Evolutionary conservation across 2,329 filamentous ascomycete species (phyloP), one percentile per base, ranked within the genome.

Genomic region (Colletotrichum lentis): DNA sequence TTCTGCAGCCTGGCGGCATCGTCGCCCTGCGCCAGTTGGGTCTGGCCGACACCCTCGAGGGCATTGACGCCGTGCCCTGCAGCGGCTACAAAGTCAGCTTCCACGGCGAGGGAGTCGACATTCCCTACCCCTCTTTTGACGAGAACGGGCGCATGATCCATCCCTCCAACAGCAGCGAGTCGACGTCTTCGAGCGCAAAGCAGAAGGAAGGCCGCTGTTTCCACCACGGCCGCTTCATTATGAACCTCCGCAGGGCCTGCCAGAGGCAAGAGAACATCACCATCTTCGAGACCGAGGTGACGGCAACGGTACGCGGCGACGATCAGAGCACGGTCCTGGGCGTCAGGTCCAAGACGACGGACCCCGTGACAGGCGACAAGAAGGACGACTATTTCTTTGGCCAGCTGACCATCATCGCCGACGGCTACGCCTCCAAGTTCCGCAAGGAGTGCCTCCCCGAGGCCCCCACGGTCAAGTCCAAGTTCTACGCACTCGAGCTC

Each of bases 161-260:
- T 39, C 7, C 49, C 49, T 44, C 60, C 31, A 46, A 49, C 35
- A 53, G 61, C 55, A 56, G 55, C 54, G 56, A 39, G 12, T 62
- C 65, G 55, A 58, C 70, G 43, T 71, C 73, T 31, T 70, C 71
- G 24, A 57, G 57, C 49, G 73, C 69, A 46, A 71, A 72, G 52
- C 64, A 71, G 62, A 73, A 91, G 2, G 86, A 93, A 75, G 96
- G 96, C 46, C 84, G 91, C 70, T 87, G 87, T 54, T 99, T 99
- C 78, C 96, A 99, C 82, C 96, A 99, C 80, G 96, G 96, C 54
- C 88, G 93, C 73, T 97, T 99, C 80, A 93, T 99, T 74, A 88
- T 86, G 80, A 90, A 92, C 76, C 82, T 99, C 72, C 88, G 96
- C 68, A 85, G 86, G 73, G 90, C 92, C 31, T 96, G 94, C 65